These are phyloP conservation scores for Eucalyptus guilfoylei DNA, from an alignment of 345 rosid genomes.

Conservation along the genomic window DNA sequence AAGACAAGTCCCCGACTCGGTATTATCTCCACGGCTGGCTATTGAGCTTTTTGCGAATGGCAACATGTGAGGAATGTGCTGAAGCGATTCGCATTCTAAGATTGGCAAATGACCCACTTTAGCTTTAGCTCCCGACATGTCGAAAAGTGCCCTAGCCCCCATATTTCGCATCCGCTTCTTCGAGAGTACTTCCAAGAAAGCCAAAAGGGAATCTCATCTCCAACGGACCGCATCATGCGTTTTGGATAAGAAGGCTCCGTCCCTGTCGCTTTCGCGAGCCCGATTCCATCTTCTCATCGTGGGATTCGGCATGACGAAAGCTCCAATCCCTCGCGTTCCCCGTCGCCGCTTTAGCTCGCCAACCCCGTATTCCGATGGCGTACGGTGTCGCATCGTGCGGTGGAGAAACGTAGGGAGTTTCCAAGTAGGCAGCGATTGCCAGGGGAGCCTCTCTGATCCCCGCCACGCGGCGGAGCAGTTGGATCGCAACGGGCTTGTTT, in stretches of 20 bases:
- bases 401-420: not conserved
- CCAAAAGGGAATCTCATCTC: not conserved
- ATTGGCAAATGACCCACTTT: not conserved
- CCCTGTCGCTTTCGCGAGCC: not conserved
- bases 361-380: not conserved
- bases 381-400: not conserved
- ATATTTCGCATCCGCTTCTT: not conserved
- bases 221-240: not conserved
- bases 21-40: no score
- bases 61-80: not conserved
- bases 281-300: not conserved
- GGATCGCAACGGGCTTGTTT: not conserved
- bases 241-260: not conserved
- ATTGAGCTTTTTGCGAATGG: not conserved
- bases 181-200: not conserved
- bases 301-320: not conserved
- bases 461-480: not conserved
- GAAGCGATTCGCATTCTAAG: not conserved
- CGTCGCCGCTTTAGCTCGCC: not conserved
- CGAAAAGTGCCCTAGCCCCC: not conserved
- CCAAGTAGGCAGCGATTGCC: not conserved
- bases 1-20: not conserved
- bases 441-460: not conserved
- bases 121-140: not conserved
- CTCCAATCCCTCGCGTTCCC: not conserved